These are phyloP conservation scores for Trichoderma orchidacearum DNA, from an alignment of 495 filamentous ascomycete species.

Conservation along the genomic window DNA sequence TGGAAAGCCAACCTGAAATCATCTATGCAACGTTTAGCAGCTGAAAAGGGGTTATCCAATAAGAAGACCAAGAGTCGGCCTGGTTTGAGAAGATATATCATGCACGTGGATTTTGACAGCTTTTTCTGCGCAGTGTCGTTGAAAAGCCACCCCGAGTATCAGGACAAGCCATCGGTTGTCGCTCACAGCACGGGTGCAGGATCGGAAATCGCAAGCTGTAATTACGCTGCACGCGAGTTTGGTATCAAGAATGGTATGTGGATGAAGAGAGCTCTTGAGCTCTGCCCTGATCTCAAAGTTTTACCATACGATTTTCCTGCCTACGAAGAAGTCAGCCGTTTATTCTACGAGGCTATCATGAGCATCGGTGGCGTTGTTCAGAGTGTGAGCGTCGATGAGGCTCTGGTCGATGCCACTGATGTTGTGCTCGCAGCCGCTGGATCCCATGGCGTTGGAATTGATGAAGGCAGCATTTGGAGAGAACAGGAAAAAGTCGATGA, in stretches of 20 bases:
- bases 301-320: conserved; percentile 87
- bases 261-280: conserved; percentile 79
- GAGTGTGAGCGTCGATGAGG: conserved; percentile 94
- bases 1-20: conserved; percentile 93
- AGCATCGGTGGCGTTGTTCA: conserved; percentile 70
- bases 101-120: conserved; percentile 95
- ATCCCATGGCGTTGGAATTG: conserved; percentile 50
- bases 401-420: conserved; percentile 62
- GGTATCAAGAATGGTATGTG: conserved; percentile 97
- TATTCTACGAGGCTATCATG: conserved; percentile 79
- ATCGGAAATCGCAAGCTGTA: conserved; percentile 94
- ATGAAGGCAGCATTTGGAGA: conserved; percentile 60
- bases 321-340: conserved; percentile 82
- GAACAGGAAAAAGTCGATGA: conserved; percentile 74
- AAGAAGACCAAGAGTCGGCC: conserved; percentile 27
- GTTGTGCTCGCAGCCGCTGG: conserved; percentile 53
- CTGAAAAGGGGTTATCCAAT: conserved; percentile 35
- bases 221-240: conserved; percentile 74
- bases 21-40: conserved; percentile 63
- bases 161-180: conserved; percentile 75
- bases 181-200: conserved; percentile 75
- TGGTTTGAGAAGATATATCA: conserved; percentile 65
- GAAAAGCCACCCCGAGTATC: conserved; percentile 56
- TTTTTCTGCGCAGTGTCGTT: conserved; percentile 94
- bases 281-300: conserved; percentile 75